Base-by-base conservation (phyloP, 2,329 filamentous ascomycete genomes). In the Xylariaceae sp. region DNA sequence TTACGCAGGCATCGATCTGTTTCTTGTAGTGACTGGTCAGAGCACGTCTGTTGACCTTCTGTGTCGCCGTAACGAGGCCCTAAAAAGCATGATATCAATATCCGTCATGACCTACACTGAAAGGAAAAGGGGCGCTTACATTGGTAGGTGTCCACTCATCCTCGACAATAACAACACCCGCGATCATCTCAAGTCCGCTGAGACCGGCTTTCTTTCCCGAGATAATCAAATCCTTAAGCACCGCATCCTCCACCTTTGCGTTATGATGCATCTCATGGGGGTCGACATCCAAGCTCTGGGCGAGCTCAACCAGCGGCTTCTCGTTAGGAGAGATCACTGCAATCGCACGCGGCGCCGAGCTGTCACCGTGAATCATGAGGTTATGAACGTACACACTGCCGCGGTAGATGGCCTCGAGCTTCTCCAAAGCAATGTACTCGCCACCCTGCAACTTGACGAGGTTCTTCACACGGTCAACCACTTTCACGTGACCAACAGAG, bases 391-490 rank as follows among this genome's bases (percentile, higher is more conserved):
- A 83, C n/a, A 85, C 82, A 8, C 83, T 84, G 51, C 90, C 87
- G 63, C 92, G 88, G 78, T 97, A 97, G 57, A 96, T 82, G 2
- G 92, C 89, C 77, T 97, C 93, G 61, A 97, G 86, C 80, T 92
- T 97, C 79, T 97, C 93, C 3, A 99, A 83, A 18, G 93, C 94
- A 73, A 97, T 95, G 76, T 97, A 97, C 80, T 97, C 93, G 67
- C 93, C 93, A 62, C 92, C 92, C 65, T 90, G 84, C 64, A 94
- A 92, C 86, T 97, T 97, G 75, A 97, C 90, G 58, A 97, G 80
- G 77, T 97, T 97, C 87, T 97, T 97, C 85, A 96, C 92, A 68
- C 93, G 90, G 75, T 97, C 93, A 71, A 97, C 92, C 73, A 97
- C 88, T 68, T 82, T 84, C 66, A 97, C 76, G 73, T 96, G 89